Percentiles rank a stretch among this genome's conserved stretches.
These are phyloP conservation scores for Bacterosira constricta DNA, from an alignment of 108 stramenopile genomes.

Conservation along the genomic window DNA sequence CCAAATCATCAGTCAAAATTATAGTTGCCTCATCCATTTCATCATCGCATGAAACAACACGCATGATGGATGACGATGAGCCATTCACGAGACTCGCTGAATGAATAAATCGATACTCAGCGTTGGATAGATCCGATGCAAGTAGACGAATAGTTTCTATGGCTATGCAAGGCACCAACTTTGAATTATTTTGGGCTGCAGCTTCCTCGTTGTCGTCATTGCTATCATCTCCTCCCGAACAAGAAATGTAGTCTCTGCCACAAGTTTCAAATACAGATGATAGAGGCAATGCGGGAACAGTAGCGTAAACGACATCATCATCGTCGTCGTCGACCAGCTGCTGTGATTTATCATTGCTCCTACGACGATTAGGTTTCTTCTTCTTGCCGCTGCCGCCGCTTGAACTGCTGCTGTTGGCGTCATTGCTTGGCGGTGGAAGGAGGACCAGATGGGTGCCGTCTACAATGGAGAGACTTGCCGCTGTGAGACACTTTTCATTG, in stretches of 20 bases:
- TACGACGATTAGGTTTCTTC: not conserved
- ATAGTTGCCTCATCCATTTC: not conserved
- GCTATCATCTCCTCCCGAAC: not conserved
- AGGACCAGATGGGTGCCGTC: constrained; percentile 39
- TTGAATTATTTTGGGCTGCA: no score
- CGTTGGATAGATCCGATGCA: constrained; percentile 6
- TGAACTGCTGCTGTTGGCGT: not conserved
- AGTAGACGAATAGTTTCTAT: constrained; percentile 3
- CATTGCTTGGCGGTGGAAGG: not conserved
- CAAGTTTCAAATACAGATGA: not conserved
- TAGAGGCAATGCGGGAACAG: constrained; percentile 8
- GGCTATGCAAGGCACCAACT: no score
- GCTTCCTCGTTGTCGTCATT: not conserved
- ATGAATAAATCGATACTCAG: constrained; percentile 7
- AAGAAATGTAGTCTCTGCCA: not conserved
- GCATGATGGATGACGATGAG: not conserved
- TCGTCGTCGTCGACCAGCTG: not conserved
- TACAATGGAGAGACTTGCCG: constrained; percentile 24
- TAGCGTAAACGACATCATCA: not conserved
- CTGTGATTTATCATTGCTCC: not conserved
- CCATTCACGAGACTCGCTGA: constrained; percentile 1
- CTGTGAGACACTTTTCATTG: not conserved
- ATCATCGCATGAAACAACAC: not conserved
- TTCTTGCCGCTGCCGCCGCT: not conserved
- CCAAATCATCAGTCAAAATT: not conserved